Evolutionary conservation across 257 asterid species (phyloP), one percentile per base, ranked within the genome.

Genomic region (Schizonepeta tenuifolia): DNA sequence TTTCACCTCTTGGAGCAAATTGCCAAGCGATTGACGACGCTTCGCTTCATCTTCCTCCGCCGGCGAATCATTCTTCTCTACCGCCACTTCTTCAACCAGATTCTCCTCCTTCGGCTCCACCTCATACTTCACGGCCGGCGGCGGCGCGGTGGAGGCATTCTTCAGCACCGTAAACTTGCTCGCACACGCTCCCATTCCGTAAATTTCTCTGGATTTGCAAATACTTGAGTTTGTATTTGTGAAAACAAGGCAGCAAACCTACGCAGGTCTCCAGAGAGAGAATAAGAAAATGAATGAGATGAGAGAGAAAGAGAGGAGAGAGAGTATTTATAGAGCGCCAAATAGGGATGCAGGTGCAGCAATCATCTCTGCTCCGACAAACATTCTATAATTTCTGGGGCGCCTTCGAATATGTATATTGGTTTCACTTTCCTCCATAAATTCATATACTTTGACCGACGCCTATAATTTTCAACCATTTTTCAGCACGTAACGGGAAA

Each of bases 121-220:
- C 68, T 74, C 87, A 49, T 68, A 76, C 49, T 75, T 67, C 18
- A 63, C 75, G 13, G 53, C 70, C 70, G 85, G 83, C 70, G 69
- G 73, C 73, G 78, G 83, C 13, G 73, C 79, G 33, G 61, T 75
- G 73, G 51, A 80, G n/a, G 75, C 75, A 67, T 56, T 76, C 74
- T 86, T 78, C 67, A 71, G 73, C 12, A 68, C 78, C 50, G 79
- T 69, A 18, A 86, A 78, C 83, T 57, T 86, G 73, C 85, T 86
- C 31, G 91, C 88, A 56, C 95, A 88, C 56, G 90, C 92, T 66
- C 95, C 95, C 95, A 88, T 74, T 62, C n/a, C 12, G 61, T 47
- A 12, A 70, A 71, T 50, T 41, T 46, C n/a, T 21, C 75, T 18
- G 14, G 12, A 31, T 9, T 35, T 8, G 13, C 38, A 47, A 47